phyloP scores from a whole-genome alignment of 2,329 filamentous ascomycete genomes.

The Metarhizium guizhouense region DNA sequence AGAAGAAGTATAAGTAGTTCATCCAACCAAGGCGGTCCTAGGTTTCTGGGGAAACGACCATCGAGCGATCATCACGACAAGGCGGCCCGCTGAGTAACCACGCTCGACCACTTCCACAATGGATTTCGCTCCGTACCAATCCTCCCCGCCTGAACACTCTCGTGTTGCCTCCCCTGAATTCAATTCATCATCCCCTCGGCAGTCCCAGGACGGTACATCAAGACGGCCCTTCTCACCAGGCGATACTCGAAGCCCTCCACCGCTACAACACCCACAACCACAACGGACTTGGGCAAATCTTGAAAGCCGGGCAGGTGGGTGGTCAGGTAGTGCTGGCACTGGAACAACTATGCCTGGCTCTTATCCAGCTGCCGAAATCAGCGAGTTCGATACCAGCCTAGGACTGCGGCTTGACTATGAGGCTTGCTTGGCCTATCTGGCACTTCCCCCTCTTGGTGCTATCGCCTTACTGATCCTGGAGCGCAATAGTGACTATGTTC shows the following conservation, averaged over 20 bases:
- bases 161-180: constrained; percentile 65
- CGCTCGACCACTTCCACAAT: constrained; percentile 34
- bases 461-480: constrained; percentile 79
- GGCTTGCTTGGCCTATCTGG: constrained; percentile 80
- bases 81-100: background rate
- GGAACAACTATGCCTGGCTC: constrained; percentile 23
- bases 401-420: constrained; percentile 83
- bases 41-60: background rate
- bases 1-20: background rate
- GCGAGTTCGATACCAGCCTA: constrained; percentile 85
- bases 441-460: constrained; percentile 76
- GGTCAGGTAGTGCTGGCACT: constrained; percentile 10
- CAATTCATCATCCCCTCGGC: constrained; percentile 35
- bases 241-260: constrained; percentile 30
- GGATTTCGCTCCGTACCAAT: constrained; percentile 98
- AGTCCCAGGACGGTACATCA: constrained; percentile 46
- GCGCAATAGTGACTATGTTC: constrained; percentile 93
- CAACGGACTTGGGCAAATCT: constrained; percentile 43
- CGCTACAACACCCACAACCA: constrained; percentile 43
- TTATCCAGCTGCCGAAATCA: constrained; percentile 43
- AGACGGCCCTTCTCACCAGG: constrained; percentile 46
- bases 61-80: background rate
- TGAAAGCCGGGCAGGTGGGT: constrained; percentile 26
- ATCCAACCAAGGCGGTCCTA: background rate
- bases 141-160: constrained; percentile 74